phyloP scores from a whole-genome alignment of 768 basidiomycete species.

The Phanerochaete carnosa region DNA sequence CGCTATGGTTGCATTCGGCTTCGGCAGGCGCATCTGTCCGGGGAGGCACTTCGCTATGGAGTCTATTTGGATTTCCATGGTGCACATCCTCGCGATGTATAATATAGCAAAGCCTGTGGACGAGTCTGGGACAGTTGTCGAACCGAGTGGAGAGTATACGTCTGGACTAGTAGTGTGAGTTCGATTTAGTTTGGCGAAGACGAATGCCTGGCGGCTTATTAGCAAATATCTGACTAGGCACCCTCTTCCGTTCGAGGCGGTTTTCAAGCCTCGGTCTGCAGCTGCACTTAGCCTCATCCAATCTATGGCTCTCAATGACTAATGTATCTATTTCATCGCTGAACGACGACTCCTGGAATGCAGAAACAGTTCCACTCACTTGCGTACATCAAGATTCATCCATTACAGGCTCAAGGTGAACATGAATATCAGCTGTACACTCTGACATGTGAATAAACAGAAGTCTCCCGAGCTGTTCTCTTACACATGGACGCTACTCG shows the following conservation, averaged over 20 bases:
- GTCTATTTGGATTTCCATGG: slow-evolving; percentile 41
- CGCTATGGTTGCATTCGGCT: slow-evolving; percentile 13
- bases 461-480: too few relatives aligned
- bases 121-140: slow-evolving; percentile 36
- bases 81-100: slow-evolving; percentile 41
- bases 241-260: background rate
- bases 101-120: slow-evolving; percentile 39
- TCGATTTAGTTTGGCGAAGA: background rate
- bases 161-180: slow-evolving; percentile 3
- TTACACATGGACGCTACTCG: too few relatives aligned
- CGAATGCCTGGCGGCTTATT: background rate
- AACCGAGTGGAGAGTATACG: slow-evolving; percentile 17
- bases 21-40: slow-evolving; percentile 20
- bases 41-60: slow-evolving; percentile 33
- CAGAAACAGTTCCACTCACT: too few relatives aligned
- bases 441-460: too few relatives aligned
- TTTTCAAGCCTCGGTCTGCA: background rate
- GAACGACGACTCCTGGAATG: too few relatives aligned
- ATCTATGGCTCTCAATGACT: background rate
- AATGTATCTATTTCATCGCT: background rate
- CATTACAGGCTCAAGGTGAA: too few relatives aligned
- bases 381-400: too few relatives aligned
- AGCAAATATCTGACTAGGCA: background rate
- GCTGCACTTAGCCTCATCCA: background rate
- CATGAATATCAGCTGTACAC: too few relatives aligned